Conservation (phyloP, 768 basidiomycete genomes). For the Boletus coccyginus region DNA sequence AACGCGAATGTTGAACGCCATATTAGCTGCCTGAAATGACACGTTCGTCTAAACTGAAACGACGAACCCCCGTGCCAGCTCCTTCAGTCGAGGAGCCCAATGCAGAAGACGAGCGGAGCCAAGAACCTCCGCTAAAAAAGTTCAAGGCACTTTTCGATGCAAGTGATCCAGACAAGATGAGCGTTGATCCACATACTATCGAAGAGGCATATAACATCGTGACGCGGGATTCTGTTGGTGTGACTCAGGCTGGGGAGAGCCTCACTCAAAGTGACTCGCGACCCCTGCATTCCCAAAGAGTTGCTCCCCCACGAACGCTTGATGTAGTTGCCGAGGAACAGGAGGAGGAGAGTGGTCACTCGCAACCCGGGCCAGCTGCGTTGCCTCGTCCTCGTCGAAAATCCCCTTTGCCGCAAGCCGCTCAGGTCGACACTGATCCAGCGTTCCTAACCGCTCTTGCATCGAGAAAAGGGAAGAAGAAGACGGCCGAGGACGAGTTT, state of each 20-base stretch:
- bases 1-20: neutral
- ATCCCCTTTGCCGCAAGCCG: slow-evolving; percentile 1
- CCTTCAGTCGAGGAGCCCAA: slow-evolving; percentile 17
- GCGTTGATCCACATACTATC: slow-evolving; percentile 20
- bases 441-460: slow-evolving; percentile 73
- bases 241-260: slow-evolving; percentile 19
- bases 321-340: slow-evolving; percentile 55
- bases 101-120: slow-evolving; percentile 11
- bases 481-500: slow-evolving; percentile 58
- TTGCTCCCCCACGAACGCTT: slow-evolving; percentile 13
- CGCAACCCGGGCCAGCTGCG: neutral
- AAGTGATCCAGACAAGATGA: slow-evolving; percentile 48
- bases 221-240: slow-evolving; percentile 10
- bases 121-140: slow-evolving; percentile 63
- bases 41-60: slow-evolving; percentile 49
- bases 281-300: slow-evolving; percentile 3
- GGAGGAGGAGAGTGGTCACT: slow-evolving; percentile 44
- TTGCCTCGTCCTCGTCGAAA: neutral
- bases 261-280: slow-evolving; percentile 27
- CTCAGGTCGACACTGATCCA: slow-evolving; percentile 52
- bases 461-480: slow-evolving; percentile 68
- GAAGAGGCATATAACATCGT: slow-evolving; percentile 10
- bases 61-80: slow-evolving; percentile 43
- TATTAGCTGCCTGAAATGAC: slow-evolving; percentile 40
- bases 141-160: slow-evolving; percentile 71